A percentile compares a stretch with the other conserved stretches of the same genome.
Conservation (phyloP, 176 grass and related monocot genomes). For the Bonia amplexicaulis region DNA sequence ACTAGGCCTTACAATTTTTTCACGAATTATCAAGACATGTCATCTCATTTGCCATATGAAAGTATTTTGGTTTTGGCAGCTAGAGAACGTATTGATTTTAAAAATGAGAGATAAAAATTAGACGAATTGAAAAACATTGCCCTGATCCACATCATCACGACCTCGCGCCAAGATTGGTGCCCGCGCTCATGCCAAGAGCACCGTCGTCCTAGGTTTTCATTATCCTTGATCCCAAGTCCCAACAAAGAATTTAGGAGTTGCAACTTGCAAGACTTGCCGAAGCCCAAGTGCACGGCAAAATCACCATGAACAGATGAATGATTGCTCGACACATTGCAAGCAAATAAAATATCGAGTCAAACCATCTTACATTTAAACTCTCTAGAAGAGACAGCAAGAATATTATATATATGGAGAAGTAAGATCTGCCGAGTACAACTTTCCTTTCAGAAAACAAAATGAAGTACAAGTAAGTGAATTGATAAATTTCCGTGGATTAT, state of each 20-base stretch:
- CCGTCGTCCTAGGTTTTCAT: not conserved
- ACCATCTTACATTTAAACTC: too few relatives aligned
- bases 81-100: too few relatives aligned
- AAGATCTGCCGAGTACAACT: conserved; percentile 19
- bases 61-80: too few relatives aligned
- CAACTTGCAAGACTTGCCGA: not conserved
- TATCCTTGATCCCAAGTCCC: not conserved
- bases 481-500: not conserved
- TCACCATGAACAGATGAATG: not conserved
- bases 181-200: too few relatives aligned
- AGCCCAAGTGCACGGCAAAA: not conserved
- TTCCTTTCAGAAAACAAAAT: not conserved
- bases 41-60: too few relatives aligned
- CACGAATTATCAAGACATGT: too few relatives aligned
- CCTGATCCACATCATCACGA: not conserved
- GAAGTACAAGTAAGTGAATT: not conserved
- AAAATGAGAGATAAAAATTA: too few relatives aligned
- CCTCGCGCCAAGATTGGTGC: not conserved
- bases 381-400: not conserved
- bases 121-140: not conserved
- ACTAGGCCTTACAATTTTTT: too few relatives aligned
- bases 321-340: not conserved
- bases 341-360: not conserved
- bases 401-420: not conserved
- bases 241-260: not conserved